Evolutionary conservation across 495 filamentous ascomycete genomes (phyloP), one percentile per base, ranked within the genome.

Genomic region (Talaromyces ruber): DNA sequence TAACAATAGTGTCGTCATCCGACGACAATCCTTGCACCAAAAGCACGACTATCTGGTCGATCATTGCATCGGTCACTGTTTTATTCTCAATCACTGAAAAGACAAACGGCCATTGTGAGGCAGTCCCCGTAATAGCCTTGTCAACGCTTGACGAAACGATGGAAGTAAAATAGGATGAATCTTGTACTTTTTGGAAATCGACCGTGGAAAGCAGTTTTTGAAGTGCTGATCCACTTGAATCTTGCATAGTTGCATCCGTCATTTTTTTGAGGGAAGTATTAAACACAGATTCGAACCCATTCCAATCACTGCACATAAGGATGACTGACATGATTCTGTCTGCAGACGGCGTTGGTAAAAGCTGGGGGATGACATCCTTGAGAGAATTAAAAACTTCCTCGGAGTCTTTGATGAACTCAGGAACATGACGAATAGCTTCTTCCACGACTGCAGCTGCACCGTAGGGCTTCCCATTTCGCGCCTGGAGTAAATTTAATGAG

Each of bases 381-480:
- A 81, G 64, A 65, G 84, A 84, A 6, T 59, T 58, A 21, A 72
- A 51, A 21, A 86, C 63, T 12, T 71, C 65, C 16, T 68, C 60
- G 0, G 73, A 80, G 2, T 56, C 50, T 54, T 72, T 68, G 2
- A 72, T 71, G 30, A 80, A 61, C 21, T 72, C 73, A 0, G 79
- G 75, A 22, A 84, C 67, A n/a, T 64, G 71, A 47, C 72, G 70
- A 47, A 81, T 64, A 58, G 75, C 77, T 45, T 78, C 73, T 62
- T 83, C 78, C 3, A 94, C 67, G 3, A 85, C 78, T 5, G 82
- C 82, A 21, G 92, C 89, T 14, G 88, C 88, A 14, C 88, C 90
- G 66, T 90, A 96, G 0, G 91, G 89, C 67, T 94, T 94, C 51
- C 90, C 91, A 64, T 92, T 89, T 54, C 89, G 78, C 26, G 74